These are phyloP conservation scores for Ophiostoma australiae DNA, from an alignment of 2,329 filamentous ascomycete genomes.

Conservation along the genomic window DNA sequence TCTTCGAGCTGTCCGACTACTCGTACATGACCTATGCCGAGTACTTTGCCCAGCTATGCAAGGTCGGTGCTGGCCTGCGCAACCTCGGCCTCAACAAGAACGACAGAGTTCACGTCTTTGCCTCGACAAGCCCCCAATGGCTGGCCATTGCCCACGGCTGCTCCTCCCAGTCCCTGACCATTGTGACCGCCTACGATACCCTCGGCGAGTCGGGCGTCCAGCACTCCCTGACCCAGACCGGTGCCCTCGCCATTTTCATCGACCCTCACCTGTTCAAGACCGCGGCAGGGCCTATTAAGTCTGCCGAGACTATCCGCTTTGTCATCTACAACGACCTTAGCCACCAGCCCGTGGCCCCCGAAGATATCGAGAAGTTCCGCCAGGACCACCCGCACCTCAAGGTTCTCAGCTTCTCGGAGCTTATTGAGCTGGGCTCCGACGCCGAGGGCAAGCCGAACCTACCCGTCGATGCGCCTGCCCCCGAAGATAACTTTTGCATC, in stretches of 20 bases:
- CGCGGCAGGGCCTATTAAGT: constrained; percentile 51
- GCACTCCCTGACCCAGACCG: constrained; percentile 79
- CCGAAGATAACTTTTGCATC: constrained; percentile 76
- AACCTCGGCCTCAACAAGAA: constrained; percentile 64
- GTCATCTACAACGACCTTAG: constrained; percentile 59
- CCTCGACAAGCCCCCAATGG: constrained; percentile 81
- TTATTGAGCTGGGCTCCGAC: constrained; percentile 55
- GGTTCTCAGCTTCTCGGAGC: constrained; percentile 52
- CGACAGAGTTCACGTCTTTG: constrained; percentile 75
- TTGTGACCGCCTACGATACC: constrained; percentile 93
- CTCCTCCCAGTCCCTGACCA: constrained; percentile 80
- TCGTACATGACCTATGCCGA: constrained; percentile 72
- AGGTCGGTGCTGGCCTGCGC: constrained; percentile 68
- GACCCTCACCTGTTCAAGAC: constrained; percentile 72
- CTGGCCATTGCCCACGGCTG: constrained; percentile 71
- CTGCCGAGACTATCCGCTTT: constrained; percentile 51
- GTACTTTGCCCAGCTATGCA: constrained; percentile 65
- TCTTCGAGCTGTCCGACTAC: constrained; percentile 77
- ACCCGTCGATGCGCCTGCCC: constrained; percentile 64
- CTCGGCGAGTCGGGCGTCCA: constrained; percentile 78
- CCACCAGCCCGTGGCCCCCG: constrained; percentile 47
- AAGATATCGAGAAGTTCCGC: constrained; percentile 53
- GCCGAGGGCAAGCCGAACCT: constrained; percentile 60
- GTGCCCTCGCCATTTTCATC: constrained; percentile 76
- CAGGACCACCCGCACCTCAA: constrained; percentile 50